Evolutionary conservation across 2,329 filamentous ascomycete genomes (phyloP).

Genomic region (Lachnellula occidentalis): DNA sequence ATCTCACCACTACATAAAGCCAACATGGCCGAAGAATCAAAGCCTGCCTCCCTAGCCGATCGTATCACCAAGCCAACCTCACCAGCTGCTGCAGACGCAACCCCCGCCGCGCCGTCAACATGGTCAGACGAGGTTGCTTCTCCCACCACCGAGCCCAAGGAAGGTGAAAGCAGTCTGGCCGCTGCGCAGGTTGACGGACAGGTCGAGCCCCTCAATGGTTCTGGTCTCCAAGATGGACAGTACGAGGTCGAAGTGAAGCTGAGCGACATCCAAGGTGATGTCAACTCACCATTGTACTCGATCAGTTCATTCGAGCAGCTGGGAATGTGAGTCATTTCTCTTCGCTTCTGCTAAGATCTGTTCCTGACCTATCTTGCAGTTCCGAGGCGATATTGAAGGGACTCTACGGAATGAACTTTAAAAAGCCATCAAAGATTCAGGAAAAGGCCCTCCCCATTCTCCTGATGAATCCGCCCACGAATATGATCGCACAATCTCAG

Average conservation of each 20-base stretch:
- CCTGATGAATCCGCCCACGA: conserved; percentile 76
- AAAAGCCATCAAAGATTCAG: conserved; percentile 96
- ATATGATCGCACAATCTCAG: conserved; percentile 98
- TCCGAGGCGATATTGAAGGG: conserved; percentile 64
- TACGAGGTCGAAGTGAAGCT: conserved; percentile 92
- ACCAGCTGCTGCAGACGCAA: conserved; percentile 13
- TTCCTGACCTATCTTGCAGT: conserved; percentile 28
- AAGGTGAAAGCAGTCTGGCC: conserved; percentile 9
- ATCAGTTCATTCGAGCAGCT: conserved; percentile 80
- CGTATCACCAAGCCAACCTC: conserved; percentile 39
- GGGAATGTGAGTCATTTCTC: conserved; percentile 59
- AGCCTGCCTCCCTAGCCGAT: conserved; percentile 39
- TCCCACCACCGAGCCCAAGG: conserved; percentile 14
- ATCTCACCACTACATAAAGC: neutral
- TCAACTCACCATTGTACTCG: conserved; percentile 82
- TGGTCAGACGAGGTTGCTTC: conserved; percentile 39
- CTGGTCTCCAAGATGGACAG: conserved; percentile 61
- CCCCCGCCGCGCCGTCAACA: conserved; percentile 24
- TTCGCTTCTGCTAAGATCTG: neutral
- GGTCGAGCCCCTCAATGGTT: conserved; percentile 38
- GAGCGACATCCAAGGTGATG: conserved; percentile 80
- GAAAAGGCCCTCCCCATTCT: conserved; percentile 89
- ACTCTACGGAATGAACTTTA: conserved; percentile 76
- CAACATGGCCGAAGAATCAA: conserved; percentile 19
- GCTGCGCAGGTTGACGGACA: conserved; percentile 41